Conservation (phyloP, 495 filamentous ascomycete genomes). For the Thermochaetoides thermophila region DNA sequence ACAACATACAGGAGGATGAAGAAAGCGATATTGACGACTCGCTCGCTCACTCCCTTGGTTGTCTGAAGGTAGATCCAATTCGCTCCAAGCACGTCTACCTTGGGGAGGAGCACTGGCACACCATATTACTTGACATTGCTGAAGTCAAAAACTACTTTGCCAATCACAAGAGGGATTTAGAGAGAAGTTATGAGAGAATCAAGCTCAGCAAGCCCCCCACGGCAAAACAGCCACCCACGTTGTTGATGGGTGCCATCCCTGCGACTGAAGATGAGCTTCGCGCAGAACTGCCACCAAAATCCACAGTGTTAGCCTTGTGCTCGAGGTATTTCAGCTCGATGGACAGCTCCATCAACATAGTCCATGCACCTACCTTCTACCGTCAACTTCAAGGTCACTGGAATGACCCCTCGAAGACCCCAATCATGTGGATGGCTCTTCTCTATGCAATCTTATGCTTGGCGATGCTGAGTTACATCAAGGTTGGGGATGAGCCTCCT, state of each 20-base stretch:
- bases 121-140: slow-evolving; percentile 74
- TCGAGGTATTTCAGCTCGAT: slow-evolving; percentile 53
- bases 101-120: slow-evolving; percentile 81
- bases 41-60: slow-evolving; percentile 68
- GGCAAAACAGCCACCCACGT: slow-evolving; percentile 46
- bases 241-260: slow-evolving; percentile 60
- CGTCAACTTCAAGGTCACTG: slow-evolving; percentile 78
- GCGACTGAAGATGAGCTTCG: slow-evolving; percentile 62
- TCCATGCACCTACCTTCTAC: slow-evolving; percentile 79
- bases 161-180: slow-evolving; percentile 39
- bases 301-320: slow-evolving; percentile 65
- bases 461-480: slow-evolving; percentile 80
- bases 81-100: slow-evolving; percentile 71
- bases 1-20: slow-evolving; percentile 38
- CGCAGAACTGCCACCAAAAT: slow-evolving; percentile 62
- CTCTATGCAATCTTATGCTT: slow-evolving; percentile 79
- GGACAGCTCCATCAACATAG: slow-evolving; percentile 47
- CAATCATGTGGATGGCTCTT: slow-evolving; percentile 79
- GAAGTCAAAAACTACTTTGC: slow-evolving; percentile 87
- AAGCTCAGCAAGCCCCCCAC: slow-evolving; percentile 45
- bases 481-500: slow-evolving; percentile 79
- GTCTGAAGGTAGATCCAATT: slow-evolving; percentile 74
- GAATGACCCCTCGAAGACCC: slow-evolving; percentile 65
- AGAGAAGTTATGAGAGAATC: slow-evolving; percentile 45
- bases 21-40: slow-evolving; percentile 72